Evolutionary conservation across 805 yeast genomes (phyloP).

Genomic region (Starmerella bombicola): DNA sequence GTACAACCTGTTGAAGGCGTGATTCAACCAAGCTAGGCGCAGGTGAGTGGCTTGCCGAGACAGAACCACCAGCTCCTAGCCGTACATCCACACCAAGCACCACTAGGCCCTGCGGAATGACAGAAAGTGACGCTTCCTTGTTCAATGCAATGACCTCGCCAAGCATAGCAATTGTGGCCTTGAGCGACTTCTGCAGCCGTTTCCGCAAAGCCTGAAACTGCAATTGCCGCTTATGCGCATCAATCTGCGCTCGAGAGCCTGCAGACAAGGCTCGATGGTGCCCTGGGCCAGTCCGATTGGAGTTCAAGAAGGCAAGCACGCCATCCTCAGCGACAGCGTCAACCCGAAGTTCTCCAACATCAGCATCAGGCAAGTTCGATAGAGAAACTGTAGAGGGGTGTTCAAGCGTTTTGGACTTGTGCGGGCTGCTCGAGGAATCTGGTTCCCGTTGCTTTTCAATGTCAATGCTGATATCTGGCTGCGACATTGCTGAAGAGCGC

Average conservation of each 20-base stretch:
- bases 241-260: constrained; percentile 30
- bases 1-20: constrained; percentile 49
- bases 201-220: constrained; percentile 64
- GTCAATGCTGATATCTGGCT: too few relatives aligned
- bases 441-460: too few relatives aligned
- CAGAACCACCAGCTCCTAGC: constrained; percentile 36
- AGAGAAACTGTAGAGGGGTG: too few relatives aligned
- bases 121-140: constrained; percentile 2
- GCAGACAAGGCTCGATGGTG: constrained; percentile 22
- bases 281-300: neutral
- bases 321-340: constrained; percentile 25
- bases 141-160: constrained; percentile 23
- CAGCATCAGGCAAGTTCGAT: too few relatives aligned
- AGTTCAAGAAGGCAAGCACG: constrained; percentile 14
- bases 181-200: constrained; percentile 41
- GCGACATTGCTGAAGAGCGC: too few relatives aligned
- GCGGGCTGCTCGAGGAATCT: too few relatives aligned
- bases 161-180: constrained; percentile 24
- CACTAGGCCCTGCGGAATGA: constrained; percentile 32
- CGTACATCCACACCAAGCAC: constrained; percentile 53
- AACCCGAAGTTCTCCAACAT: constrained; percentile 18
- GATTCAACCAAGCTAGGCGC: constrained; percentile 52
- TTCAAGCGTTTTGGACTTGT: too few relatives aligned
- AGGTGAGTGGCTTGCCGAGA: constrained; percentile 54
- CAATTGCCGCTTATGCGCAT: constrained; percentile 55